Percentiles rank a stretch among this genome's conserved stretches.
Conservation (phyloP, 2,329 filamentous ascomycete species). For the Remersonia thermophila region DNA sequence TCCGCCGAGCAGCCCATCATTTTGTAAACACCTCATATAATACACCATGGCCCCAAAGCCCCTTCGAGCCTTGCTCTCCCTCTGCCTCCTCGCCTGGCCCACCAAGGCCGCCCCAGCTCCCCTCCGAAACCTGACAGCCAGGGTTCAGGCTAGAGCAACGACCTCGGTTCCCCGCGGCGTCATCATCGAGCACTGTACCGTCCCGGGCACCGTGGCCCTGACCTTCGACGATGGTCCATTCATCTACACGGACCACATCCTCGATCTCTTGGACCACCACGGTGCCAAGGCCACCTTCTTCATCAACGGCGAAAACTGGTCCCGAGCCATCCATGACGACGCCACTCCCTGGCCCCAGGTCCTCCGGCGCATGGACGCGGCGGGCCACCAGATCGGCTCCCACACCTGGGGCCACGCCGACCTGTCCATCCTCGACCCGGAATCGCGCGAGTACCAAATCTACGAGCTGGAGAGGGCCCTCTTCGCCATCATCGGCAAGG, state of each 20-base stretch:
- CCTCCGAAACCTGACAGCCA: too few relatives aligned
- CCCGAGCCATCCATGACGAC: constrained; percentile 20
- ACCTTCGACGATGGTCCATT: constrained; percentile 27
- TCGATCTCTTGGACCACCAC: constrained; percentile 22
- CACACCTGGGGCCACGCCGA: constrained; percentile 27
- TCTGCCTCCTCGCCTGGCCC: too few relatives aligned
- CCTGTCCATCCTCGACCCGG: constrained; percentile 16
- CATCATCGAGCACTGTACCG: constrained; percentile 17
- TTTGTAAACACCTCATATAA: too few relatives aligned
- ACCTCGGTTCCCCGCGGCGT: constrained; percentile 8
- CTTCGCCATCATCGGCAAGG: constrained; percentile 21
- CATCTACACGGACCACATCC: constrained; percentile 21
- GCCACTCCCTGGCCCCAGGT: constrained; percentile 14
- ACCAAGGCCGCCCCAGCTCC: too few relatives aligned
- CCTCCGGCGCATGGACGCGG: constrained; percentile 20
- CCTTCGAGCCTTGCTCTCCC: too few relatives aligned
- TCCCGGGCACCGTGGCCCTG: constrained; percentile 23
- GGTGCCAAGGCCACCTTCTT: constrained; percentile 26
- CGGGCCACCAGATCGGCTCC: constrained; percentile 26
- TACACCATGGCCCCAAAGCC: too few relatives aligned
- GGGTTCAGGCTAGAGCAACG: too few relatives aligned
- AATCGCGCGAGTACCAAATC: constrained; percentile 19
- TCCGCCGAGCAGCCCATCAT: too few relatives aligned
- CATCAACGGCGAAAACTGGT: constrained; percentile 23
- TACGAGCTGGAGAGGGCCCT: constrained; percentile 21